Evolutionary conservation across 352 stramenopile genomes (phyloP), one percentile per base, ranked within the genome.

Genomic region (Hyaloperonospora brassicae): DNA sequence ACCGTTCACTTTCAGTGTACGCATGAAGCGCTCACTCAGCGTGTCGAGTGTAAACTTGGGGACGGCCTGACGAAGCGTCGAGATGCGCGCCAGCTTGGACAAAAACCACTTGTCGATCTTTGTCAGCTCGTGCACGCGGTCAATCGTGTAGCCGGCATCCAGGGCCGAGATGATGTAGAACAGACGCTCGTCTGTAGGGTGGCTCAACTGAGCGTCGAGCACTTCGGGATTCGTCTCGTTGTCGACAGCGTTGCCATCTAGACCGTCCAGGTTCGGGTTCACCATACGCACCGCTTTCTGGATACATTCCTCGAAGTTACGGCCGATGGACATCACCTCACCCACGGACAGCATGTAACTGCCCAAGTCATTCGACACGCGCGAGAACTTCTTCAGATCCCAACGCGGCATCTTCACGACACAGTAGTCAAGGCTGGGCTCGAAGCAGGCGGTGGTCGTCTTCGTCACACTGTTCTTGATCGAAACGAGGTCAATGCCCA

Each of bases 81-180:
- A 86, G 67, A 98, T 98, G 48, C 92, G 83, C 55, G 91, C 81
- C 38, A 98, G 79, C 44, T 49, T 82, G 75, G 55, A 74, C 39
- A 99, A 77, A 79, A 99, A 99, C 97, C 97, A 99, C 46, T 87
- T 95, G 72, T 99, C 97, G 69, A 99, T 99, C 71, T 98, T 99
- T 7, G 96, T 99, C 55, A 98, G 83, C 25, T 97, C 79, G 69
- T 99, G 93, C 34, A 99, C 89, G 52, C 97, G 85, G 17, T 98
- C 89, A 17, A 99, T 90, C 63, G 96, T 87, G 31, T 88, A 84
- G 25, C 89, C 93, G 46, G 93, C 70, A 59, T 97, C 93, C 13
- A 98, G 70, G n/a, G 82, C 79, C 25, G 80, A 70, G 8, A 79
- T 79, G 48, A 92, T 92, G 61, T 89, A 77, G 63, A 88, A 92